Percentiles rank a stretch among this genome's conserved stretches.
Evolutionary conservation across 805 yeast genomes (phyloP).

Genomic region (Candida endomychidarum): DNA sequence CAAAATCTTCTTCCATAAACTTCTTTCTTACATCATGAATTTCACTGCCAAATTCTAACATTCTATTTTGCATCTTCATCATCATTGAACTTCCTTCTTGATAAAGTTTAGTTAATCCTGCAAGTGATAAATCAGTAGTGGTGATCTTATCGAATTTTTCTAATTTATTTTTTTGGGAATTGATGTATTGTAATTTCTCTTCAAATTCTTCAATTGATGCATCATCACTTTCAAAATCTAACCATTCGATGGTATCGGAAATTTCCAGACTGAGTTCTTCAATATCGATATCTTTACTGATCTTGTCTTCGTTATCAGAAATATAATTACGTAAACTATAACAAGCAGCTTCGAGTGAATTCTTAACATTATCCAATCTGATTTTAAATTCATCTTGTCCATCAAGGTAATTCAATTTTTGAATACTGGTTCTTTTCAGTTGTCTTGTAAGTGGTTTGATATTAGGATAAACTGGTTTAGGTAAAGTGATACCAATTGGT

Average conservation of each 20-base stretch:
- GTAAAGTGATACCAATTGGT: slow-evolving; percentile 29
- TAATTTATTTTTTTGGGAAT: slow-evolving; percentile 20
- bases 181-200: slow-evolving; percentile 24
- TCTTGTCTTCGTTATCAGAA: slow-evolving; percentile 49
- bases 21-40: slow-evolving; percentile 41
- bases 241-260: slow-evolving; percentile 65
- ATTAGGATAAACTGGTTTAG: slow-evolving; percentile 48
- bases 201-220: slow-evolving; percentile 35
- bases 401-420: slow-evolving; percentile 53
- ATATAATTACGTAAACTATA: slow-evolving; percentile 65
- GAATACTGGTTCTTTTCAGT: slow-evolving; percentile 44
- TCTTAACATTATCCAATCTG: slow-evolving; percentile 57
- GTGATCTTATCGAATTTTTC: slow-evolving; percentile 41
- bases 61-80: slow-evolving; percentile 42
- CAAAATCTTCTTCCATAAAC: slow-evolving; percentile 46
- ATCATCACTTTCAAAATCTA: slow-evolving; percentile 67
- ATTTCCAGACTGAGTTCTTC: slow-evolving; percentile 29
- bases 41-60: slow-evolving; percentile 47
- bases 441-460: slow-evolving; percentile 32
- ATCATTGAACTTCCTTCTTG: slow-evolving; percentile 43
- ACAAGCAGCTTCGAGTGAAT: slow-evolving; percentile 69
- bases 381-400: slow-evolving; percentile 54
- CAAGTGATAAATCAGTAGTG: slow-evolving; percentile 46
- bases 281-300: slow-evolving; percentile 28
- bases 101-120: slow-evolving; percentile 45